Evolutionary conservation across 306 rosid species (phyloP), one percentile per base, ranked within the genome.

Genomic region (Cucurbita argyrosperma): DNA sequence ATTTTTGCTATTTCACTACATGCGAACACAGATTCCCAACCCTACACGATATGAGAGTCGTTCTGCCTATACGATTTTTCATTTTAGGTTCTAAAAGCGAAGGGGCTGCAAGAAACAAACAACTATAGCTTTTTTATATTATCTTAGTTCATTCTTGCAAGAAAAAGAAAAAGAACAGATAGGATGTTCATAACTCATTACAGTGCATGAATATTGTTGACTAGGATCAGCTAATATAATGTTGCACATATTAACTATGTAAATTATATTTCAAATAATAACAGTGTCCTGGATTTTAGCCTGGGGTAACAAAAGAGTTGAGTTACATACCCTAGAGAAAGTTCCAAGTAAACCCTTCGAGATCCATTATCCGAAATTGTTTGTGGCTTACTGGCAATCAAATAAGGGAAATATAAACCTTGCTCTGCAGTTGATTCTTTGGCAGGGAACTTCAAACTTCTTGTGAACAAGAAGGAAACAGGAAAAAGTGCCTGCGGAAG

Each of bases 301-400:
- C 23, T 51, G 30, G 39, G 21, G 74, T 54, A 23, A 52, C 40
- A 42, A 42, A 56, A 42, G 80, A 56, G 71, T 57, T 51, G 62
- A 56, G 78, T 52, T 46, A 82, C 97, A 87, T 84, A 94, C 99
- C 99, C 99, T 78, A 91, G 80, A 78, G 83, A 88, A 78, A 91
- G 86, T 82, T 91, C 92, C 87, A 94, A 82, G 83, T 84, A 78
- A 69, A 89, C 80, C 84, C 97, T 88, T 72, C 92, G 83, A 19
- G 78, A 77, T 53, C 87, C 92, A 55, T 80, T 57, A 19, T 73
- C 76, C 42, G 81, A 81, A 67, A 79, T 71, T 63, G 71, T 51
- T 77, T 79, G 83, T 50, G 90, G 79, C 72, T 84, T 80, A 54
- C 72, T 83, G 45, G 80, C 72, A 60, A 82, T 83, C 79, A 94